Percentiles rank a stretch among this genome's conserved stretches.
Conservation (phyloP, 2,329 filamentous ascomycete genomes). For the Alternaria gaisen region DNA sequence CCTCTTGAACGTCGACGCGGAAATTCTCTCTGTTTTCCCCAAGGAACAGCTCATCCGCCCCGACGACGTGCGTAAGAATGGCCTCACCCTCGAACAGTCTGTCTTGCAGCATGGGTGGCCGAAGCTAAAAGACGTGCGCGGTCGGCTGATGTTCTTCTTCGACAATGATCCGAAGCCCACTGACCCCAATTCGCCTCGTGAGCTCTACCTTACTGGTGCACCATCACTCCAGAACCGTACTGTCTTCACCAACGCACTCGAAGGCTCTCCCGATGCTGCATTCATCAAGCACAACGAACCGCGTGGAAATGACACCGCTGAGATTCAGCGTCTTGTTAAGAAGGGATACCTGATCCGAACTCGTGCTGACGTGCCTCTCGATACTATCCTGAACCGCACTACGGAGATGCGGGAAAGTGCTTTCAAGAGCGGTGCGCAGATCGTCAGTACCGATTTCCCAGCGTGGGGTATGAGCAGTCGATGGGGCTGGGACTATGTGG, state of each 20-base stretch:
- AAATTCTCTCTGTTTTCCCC: conserved; percentile 58
- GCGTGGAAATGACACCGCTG: conserved; percentile 42
- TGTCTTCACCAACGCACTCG: conserved; percentile 60
- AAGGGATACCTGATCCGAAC: conserved; percentile 62
- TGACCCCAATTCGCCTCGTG: conserved; percentile 42
- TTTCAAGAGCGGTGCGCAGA: conserved; percentile 59
- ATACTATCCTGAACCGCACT: conserved; percentile 54
- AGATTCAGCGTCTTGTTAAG: conserved; percentile 57
- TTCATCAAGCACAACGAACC: conserved; percentile 63
- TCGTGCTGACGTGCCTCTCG: conserved; percentile 57
- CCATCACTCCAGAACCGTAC: conserved; percentile 55
- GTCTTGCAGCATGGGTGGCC: conserved; percentile 61
- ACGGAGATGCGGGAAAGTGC: conserved; percentile 56
- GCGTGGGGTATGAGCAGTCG: conserved; percentile 57
- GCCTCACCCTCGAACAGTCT: conserved; percentile 57
- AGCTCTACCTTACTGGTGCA: conserved; percentile 51
- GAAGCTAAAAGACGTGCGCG: conserved; percentile 54
- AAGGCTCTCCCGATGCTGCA: conserved; percentile 57
- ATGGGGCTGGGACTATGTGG: conserved; percentile 60
- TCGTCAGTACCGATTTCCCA: conserved; percentile 61
- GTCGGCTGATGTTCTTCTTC: conserved; percentile 61
- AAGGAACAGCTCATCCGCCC: conserved; percentile 56
- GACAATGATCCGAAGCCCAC: conserved; percentile 57
- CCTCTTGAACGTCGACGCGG: conserved; percentile 57
- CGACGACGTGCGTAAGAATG: conserved; percentile 55